Base-by-base conservation (phyloP, 2,329 filamentous ascomycete genomes). In the Penicillium occitanis region DNA sequence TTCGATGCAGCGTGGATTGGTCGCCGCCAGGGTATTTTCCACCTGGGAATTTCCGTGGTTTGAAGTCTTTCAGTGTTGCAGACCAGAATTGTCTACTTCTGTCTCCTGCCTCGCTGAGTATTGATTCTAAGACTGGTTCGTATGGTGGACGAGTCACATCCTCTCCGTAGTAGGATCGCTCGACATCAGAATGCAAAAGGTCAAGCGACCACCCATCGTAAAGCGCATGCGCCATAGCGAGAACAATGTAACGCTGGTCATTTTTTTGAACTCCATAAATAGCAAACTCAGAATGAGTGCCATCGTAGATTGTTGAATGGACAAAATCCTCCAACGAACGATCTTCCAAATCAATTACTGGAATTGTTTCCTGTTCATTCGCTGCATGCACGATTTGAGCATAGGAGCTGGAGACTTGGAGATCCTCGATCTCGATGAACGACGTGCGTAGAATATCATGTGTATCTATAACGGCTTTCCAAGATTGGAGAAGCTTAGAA, bases 201-300 rank as follows among this genome's bases (percentile, higher is more conserved):
- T 83, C 82, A 13, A 97, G 84, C 2, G 93, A 96, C 86, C 89
- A 93, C 0, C 93, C 93, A 73, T 97, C 93, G 70, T 97, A 97
- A 22, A 97, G 82, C 1, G 93, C 92, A 77, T 97, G 93, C 0
- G 93, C 86, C 46, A 97, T 88, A 0, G 92, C 93, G 0, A 97
- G 75, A 4, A 86, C 66, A n/a, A 87, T 71, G 65, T 83, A 84
- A 2, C 63, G 73, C 17, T 77, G 73, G 5, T 68, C 61, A 0
- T 72, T 64, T 22, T 77, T 73, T 17, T 74, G 68, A 22, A 82
- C 70, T 3, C 82, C 61, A 2, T 76, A 77, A 14, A 86, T 64
- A 17, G 76, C 14, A 67, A 70, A 2, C 68, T 77, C 0, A 76
- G 73, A 5, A 67, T 71, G 2, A 77, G 77, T 62, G 17, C 37